Percentiles rank a stretch among this genome's conserved stretches.
These are phyloP conservation scores for Boletellus ananas DNA, from an alignment of 768 basidiomycete genomes.

Conservation along the genomic window DNA sequence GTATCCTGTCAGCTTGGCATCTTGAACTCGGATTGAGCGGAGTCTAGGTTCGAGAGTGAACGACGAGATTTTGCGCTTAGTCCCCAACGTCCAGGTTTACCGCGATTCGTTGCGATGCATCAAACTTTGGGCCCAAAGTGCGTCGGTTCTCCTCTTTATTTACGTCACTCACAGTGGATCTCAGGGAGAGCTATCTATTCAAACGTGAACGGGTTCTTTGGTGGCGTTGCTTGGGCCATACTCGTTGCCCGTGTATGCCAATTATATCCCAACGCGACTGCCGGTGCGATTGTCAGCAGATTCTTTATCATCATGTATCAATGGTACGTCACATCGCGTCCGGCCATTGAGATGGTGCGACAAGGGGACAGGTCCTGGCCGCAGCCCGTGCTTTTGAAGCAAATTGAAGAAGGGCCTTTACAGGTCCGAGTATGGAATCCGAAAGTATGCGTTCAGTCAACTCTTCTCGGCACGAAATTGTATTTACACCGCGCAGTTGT, in stretches of 20 bases:
- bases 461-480: no score
- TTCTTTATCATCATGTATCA: slow-evolving; percentile 99
- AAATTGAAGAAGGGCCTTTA: slow-evolving; percentile 92
- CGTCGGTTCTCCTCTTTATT: slow-evolving; percentile 27
- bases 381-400: slow-evolving; percentile 93
- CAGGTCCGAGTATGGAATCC: slow-evolving; percentile 99
- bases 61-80: slow-evolving; percentile 91
- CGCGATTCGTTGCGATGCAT: slow-evolving; percentile 93
- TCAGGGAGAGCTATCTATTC: slow-evolving; percentile 94
- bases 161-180: slow-evolving; percentile 5
- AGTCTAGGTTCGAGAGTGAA: slow-evolving; percentile 85
- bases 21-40: slow-evolving; percentile 10
- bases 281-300: slow-evolving; percentile 92
- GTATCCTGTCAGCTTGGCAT: slow-evolving; percentile 5
- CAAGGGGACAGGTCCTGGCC: slow-evolving; percentile 83
- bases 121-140: slow-evolving; percentile 96
- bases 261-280: slow-evolving; percentile 90
- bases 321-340: slow-evolving; percentile 58
- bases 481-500: slow-evolving; percentile 51
- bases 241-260: slow-evolving; percentile 99
- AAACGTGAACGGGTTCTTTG: slow-evolving; percentile 95
- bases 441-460: slow-evolving; percentile 47
- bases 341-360: slow-evolving; percentile 5
- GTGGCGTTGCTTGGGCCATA: slow-evolving; percentile 98
- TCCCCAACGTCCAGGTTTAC: slow-evolving; percentile 92